phyloP scores from a whole-genome alignment of 257 asterid genomes.

The Solanum ossicruentum region DNA sequence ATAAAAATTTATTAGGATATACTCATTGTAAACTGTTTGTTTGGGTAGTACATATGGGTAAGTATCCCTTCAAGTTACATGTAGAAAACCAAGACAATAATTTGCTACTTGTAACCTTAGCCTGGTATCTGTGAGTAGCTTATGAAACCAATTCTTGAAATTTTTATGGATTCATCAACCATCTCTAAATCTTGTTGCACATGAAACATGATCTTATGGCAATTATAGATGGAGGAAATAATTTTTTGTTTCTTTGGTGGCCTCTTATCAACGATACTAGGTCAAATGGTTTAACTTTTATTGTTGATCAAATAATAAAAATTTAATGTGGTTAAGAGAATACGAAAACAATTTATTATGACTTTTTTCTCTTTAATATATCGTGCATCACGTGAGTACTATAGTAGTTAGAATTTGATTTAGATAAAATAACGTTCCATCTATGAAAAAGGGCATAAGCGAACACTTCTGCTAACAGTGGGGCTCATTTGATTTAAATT shows the following conservation, averaged over 20 bases:
- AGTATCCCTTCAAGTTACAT: not conserved
- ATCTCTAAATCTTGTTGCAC: not conserved
- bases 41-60: not conserved
- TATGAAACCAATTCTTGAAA: not conserved
- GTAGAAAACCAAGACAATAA: not conserved
- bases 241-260: conserved; percentile 9
- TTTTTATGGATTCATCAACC: not conserved
- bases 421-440: not conserved
- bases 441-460: not conserved
- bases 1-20: not conserved
- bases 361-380: not conserved
- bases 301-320: not conserved
- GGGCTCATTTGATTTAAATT: not conserved
- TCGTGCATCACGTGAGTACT: not conserved
- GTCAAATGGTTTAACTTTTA: not conserved
- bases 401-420: not conserved
- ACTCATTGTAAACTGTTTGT: not conserved
- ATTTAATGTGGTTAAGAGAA: not conserved
- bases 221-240: not conserved
- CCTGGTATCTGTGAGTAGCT: not conserved
- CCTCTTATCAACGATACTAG: conserved; percentile 10
- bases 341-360: not conserved
- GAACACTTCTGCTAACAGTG: not conserved
- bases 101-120: not conserved
- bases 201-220: conserved; percentile 6